A percentile compares a stretch with the other conserved stretches of the same genome.
Conservation (phyloP, 441 rosid genomes). For the Populus trichocarpa region DNA sequence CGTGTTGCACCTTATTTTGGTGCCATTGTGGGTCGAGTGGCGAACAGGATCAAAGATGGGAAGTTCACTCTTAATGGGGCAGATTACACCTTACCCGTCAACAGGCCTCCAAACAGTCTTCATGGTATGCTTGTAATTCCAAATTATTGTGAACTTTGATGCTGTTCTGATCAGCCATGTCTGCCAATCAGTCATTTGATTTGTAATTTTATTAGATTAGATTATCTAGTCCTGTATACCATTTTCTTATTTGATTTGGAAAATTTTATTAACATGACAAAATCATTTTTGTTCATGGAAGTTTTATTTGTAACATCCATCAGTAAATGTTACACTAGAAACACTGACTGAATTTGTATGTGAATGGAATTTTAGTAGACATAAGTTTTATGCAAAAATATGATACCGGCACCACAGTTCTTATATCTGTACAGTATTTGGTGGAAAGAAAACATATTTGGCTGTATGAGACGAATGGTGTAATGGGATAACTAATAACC, state of each 20-base stretch:
- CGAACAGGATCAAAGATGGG: constrained; percentile 81
- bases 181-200: neutral
- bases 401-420: no score
- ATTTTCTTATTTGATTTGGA: neutral
- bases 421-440: neutral
- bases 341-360: neutral
- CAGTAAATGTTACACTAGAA: neutral
- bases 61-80: constrained; percentile 71
- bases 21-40: constrained; percentile 93
- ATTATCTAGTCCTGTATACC: neutral
- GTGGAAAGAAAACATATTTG: neutral
- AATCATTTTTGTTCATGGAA: neutral
- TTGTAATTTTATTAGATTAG: neutral
- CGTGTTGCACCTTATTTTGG: constrained; percentile 77
- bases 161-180: neutral
- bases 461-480: neutral
- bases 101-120: constrained; percentile 88
- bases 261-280: neutral
- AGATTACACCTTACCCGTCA: constrained; percentile 62
- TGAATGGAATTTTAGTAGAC: neutral
- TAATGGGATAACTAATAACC: neutral
- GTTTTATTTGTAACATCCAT: neutral
- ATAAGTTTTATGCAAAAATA: neutral
- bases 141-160: neutral
- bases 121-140: constrained; percentile 49